These are phyloP conservation scores for Gnomoniopsis smithogilvyi DNA, from an alignment of 2,329 filamentous ascomycete genomes.

Conservation along the genomic window DNA sequence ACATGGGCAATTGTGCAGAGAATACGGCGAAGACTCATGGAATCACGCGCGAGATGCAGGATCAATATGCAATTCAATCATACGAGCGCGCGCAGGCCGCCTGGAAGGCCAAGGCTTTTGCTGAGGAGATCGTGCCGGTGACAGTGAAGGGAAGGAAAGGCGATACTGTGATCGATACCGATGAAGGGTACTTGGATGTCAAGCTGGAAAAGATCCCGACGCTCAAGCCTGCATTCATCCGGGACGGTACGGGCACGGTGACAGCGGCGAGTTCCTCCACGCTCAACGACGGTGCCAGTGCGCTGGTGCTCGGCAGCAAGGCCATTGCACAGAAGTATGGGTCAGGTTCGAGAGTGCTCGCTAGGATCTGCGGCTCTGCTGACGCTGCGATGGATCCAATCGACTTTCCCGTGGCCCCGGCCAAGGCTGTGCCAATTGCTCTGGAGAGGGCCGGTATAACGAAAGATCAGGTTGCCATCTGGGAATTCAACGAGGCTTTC, in stretches of 20 bases:
- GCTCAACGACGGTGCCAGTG: conserved; percentile 91
- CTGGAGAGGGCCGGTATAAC: conserved; percentile 85
- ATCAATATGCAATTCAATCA: conserved; percentile 83
- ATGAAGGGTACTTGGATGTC: conserved; percentile 86
- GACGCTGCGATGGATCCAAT: conserved; percentile 89
- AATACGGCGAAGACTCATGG: conserved; percentile 85
- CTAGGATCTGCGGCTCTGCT: conserved; percentile 78
- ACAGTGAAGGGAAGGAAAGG: conserved; percentile 83
- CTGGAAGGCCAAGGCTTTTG: conserved; percentile 79
- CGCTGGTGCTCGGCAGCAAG: conserved; percentile 79
- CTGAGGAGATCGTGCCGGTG: conserved; percentile 86
- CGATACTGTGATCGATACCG: conserved; percentile 71
- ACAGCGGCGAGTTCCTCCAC: conserved; percentile 94
- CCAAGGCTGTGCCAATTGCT: conserved; percentile 88
- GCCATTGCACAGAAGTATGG: conserved; percentile 79
- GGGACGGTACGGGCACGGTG: conserved; percentile 81
- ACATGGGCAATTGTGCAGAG: conserved; percentile 98
- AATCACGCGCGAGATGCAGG: conserved; percentile 81
- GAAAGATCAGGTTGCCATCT: conserved; percentile 86
- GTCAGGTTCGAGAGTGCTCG: conserved; percentile 74
- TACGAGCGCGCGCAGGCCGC: conserved; percentile 89
- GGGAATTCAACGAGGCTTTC: conserved; percentile 99
- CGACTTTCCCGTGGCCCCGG: conserved; percentile 90
- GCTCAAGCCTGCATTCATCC: conserved; percentile 87
- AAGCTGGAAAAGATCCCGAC: conserved; percentile 83